Evolutionary conservation across 768 basidiomycete genomes (phyloP).

Genomic region (Tephrocybe rancida): DNA sequence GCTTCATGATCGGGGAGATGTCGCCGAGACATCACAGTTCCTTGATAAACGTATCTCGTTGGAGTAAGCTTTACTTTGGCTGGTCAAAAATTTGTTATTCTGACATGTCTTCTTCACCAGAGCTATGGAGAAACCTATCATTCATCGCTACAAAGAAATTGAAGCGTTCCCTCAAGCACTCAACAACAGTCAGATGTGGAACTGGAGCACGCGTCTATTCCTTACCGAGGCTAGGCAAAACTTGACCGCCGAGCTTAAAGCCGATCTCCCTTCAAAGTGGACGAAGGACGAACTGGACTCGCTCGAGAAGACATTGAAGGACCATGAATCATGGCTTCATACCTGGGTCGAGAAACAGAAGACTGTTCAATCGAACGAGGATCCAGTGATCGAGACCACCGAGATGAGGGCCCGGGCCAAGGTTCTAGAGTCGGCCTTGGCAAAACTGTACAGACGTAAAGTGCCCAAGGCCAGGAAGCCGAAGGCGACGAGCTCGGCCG

Average conservation of each 20-base stretch:
- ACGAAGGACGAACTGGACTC: conserved; percentile 82
- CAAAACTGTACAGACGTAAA: conserved; percentile 69
- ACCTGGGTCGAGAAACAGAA: conserved; percentile 85
- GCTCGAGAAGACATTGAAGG: conserved; percentile 75
- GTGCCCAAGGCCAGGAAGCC: conserved; percentile 64
- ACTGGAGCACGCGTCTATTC: conserved; percentile 88
- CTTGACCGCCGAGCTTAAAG: conserved; percentile 63
- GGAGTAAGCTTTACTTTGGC: conserved; percentile 63
- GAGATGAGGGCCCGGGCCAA: conserved; percentile 88
- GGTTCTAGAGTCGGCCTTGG: conserved; percentile 74
- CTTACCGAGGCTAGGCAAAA: conserved; percentile 77
- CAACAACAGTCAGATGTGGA: conserved; percentile 85
- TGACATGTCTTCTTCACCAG: conserved; percentile 37
- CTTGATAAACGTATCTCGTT: conserved; percentile 75
- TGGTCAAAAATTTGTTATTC: conserved; percentile 7
- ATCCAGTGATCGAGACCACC: conserved; percentile 82
- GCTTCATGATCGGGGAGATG: conserved; percentile 84
- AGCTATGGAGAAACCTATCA: conserved; percentile 76
- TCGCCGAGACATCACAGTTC: conserved; percentile 76
- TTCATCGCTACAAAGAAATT: conserved; percentile 88
- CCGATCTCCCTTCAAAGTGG: conserved; percentile 74
- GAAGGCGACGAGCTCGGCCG: conserved; percentile 33
- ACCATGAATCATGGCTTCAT: conserved; percentile 84
- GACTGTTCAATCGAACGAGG: conserved; percentile 66
- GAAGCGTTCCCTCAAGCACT: conserved; percentile 83